These are phyloP conservation scores for Priceomyces carsonii DNA, from an alignment of 805 yeast species.

Conservation along the genomic window DNA sequence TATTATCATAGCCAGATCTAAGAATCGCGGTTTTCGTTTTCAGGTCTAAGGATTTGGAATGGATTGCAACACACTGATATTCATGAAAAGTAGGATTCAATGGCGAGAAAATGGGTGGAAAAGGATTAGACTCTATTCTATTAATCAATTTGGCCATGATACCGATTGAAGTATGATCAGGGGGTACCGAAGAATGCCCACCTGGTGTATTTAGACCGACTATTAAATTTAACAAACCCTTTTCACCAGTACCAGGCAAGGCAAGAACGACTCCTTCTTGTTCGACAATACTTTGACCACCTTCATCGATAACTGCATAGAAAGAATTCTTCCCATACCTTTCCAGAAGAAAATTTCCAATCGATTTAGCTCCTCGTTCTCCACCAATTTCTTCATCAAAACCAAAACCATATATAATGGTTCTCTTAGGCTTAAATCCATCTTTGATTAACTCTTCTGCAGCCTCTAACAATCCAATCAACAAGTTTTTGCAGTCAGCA, in stretches of 20 bases:
- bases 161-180: conserved; percentile 30
- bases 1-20: conserved; percentile 33
- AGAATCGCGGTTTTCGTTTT: conserved; percentile 26
- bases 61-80: conserved; percentile 27
- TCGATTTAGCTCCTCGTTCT: conserved; percentile 12
- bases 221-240: conserved; percentile 13
- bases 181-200: conserved; percentile 31
- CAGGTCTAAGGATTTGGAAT: conserved; percentile 27
- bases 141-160: conserved; percentile 22
- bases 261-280: conserved; percentile 12
- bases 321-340: conserved; percentile 14
- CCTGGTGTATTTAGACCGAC: conserved; percentile 26
- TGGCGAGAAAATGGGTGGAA: conserved; percentile 19
- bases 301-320: conserved; percentile 18
- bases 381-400: conserved; percentile 21
- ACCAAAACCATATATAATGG: conserved; percentile 16
- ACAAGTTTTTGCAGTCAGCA: conserved; percentile 33
- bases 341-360: conserved; percentile 9
- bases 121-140: conserved; percentile 21
- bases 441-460: conserved; percentile 11
- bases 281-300: conserved; percentile 17
- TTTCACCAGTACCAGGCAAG: conserved; percentile 19
- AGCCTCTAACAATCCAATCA: conserved; percentile 22
- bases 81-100: conserved; percentile 25
- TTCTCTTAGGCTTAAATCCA: conserved; percentile 15